A percentile compares a stretch with the other conserved stretches of the same genome.
phyloP scores from a whole-genome alignment of 306 rosid genomes.

The Cicer cuneatum region DNA sequence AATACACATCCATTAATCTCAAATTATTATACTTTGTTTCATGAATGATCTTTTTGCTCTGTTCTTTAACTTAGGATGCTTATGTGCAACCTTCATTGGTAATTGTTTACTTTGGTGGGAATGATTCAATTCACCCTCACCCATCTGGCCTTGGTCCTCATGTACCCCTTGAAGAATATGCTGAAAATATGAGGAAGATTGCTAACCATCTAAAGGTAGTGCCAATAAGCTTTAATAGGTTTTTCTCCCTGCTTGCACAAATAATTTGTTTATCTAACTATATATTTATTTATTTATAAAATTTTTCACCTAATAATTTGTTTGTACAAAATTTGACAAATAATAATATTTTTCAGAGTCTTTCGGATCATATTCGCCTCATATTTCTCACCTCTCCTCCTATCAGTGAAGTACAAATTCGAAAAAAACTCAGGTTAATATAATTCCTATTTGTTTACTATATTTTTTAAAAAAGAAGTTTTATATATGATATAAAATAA shows the following conservation, averaged over 20 bases:
- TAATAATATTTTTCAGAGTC: slow-evolving; percentile 50
- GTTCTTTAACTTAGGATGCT: slow-evolving; percentile 54
- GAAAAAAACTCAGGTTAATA: slow-evolving; percentile 50
- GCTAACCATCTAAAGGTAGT: slow-evolving; percentile 65
- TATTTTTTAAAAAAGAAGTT: not conserved
- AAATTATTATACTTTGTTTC: not conserved
- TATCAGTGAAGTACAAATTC: slow-evolving; percentile 60
- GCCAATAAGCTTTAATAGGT: too few species aligned
- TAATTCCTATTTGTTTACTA: not conserved
- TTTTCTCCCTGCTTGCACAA: not conserved
- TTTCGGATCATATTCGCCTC: slow-evolving; percentile 64
- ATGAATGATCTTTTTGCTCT: not conserved
- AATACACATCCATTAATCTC: too few species aligned
- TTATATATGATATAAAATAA: not conserved
- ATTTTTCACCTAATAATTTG: not conserved
- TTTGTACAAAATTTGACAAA: slow-evolving; percentile 27
- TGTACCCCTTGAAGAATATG: slow-evolving; percentile 76
- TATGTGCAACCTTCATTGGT: slow-evolving; percentile 71
- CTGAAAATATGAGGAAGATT: slow-evolving; percentile 79
- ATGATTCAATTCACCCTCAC: slow-evolving; percentile 66
- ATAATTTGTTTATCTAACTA: not conserved
- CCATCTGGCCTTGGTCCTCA: slow-evolving; percentile 66
- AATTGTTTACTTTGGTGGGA: slow-evolving; percentile 89
- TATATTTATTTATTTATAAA: too few species aligned
- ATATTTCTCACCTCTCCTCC: slow-evolving; percentile 76